Evolutionary conservation across 352 stramenopile species (phyloP), one percentile per base, ranked within the genome.

Genomic region (Thalassiosira exigua): DNA sequence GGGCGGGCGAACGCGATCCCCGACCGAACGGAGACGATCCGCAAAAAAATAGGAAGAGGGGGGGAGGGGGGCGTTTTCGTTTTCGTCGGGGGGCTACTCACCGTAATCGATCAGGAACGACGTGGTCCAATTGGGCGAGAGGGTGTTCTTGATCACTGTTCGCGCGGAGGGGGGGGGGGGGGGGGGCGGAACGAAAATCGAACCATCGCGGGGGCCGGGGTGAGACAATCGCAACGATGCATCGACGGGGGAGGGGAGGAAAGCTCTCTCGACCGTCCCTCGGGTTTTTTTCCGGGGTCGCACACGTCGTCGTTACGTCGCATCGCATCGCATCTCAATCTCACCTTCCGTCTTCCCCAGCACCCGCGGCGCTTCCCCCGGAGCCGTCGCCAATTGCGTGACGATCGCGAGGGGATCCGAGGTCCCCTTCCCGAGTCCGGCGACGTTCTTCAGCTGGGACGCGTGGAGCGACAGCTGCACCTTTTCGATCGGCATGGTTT

Each of bases 391-490:
- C 48, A 88, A 57, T 9, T 89, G 32, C 36, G 87, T 92, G 3
- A 92, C 82, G 27, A 91, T 84, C 0, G 75, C 78, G 79, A 91
- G 91, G 0, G 87, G 87, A 82, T 92, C 80, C 2, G 81, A 90
- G 26, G 72, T 89, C 21, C 60, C 57, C 70, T 90, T 90, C 26
- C 81, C 61, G 9, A 71, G 11, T 24, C 81, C 80, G 11, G 85
- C 82, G 17, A 91, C 82, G 82, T 90, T 90, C 59, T 83, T 87
- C 19, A 92, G 79, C n/a, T 80, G 76, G 1, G 67, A 61, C 12
- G 83, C 86, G 29, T 89, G 56, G 3, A 92, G 41, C 0, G 82
- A 89, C 12, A 91, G 21, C 75, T 87, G 73, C 5, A 91, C 17
- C 54, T 82, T 85, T 46, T 79, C 70, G 32, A 54, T 21, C 32